Conservation (phyloP, 768 basidiomycete genomes). For the Mycena filopes region DNA sequence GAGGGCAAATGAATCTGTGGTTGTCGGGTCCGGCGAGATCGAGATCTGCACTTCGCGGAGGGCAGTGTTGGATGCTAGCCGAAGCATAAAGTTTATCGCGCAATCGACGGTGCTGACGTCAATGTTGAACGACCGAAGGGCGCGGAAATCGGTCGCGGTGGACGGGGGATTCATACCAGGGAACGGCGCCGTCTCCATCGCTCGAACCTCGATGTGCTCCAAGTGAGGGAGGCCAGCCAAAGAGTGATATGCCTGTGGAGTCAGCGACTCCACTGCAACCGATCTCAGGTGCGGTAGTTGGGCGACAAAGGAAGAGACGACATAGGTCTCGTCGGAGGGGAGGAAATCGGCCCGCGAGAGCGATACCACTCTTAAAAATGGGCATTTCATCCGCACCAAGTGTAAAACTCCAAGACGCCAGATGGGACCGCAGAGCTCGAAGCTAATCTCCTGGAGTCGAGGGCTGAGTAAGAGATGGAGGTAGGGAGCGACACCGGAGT, state of each 20-base stretch:
- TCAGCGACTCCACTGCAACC: background rate
- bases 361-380: background rate
- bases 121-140: background rate
- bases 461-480: background rate
- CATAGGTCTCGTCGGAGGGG: background rate
- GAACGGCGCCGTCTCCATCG: background rate
- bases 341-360: background rate
- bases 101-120: background rate
- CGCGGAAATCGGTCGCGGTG: background rate
- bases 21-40: background rate
- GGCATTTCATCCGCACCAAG: background rate
- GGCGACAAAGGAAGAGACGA: background rate
- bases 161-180: background rate
- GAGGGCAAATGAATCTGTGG: background rate
- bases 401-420: background rate
- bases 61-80: too few relatives aligned
- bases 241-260: background rate
- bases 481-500: background rate
- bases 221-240: background rate
- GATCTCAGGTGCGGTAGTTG: background rate
- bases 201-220: background rate
- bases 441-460: background rate
- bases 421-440: background rate
- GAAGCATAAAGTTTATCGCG: conserved; percentile 11
- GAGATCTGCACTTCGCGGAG: background rate